Percentiles rank a stretch among this genome's conserved stretches.
Evolutionary conservation across 192 early-diverging fungal species (phyloP).

Genomic region (Coemansia sp.): DNA sequence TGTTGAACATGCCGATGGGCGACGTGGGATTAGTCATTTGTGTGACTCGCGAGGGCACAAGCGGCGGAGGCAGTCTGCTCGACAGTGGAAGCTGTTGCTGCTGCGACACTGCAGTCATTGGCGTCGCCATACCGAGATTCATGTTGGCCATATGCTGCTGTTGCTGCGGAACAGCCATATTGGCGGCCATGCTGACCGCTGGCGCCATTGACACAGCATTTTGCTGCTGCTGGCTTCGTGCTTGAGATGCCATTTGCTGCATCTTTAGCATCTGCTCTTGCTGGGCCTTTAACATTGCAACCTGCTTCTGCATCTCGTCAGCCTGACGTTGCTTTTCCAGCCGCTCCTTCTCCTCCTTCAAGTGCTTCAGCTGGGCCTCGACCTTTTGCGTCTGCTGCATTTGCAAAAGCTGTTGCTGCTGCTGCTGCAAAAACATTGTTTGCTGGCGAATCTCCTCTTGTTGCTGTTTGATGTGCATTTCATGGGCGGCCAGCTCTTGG

Average conservation of each 20-base stretch:
- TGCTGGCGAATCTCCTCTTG: conserved; percentile 52
- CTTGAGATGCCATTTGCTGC: conserved; percentile 53
- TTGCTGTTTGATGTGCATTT: conserved; percentile 42
- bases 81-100: conserved; percentile 36
- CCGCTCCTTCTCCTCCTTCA: conserved; percentile 44
- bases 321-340: conserved; percentile 47
- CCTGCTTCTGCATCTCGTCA: conserved; percentile 41
- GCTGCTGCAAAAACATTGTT: conserved; percentile 46
- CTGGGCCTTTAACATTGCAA: conserved; percentile 37
- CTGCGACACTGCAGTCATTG: conserved; percentile 4
- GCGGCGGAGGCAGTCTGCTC: conserved; percentile 41
- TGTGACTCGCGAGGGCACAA: conserved; percentile 32
- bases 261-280: conserved; percentile 53
- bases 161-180: conserved; percentile 13
- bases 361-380: conserved; percentile 49
- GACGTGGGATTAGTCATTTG: conserved; percentile 28
- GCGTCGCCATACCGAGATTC: conserved; percentile 12
- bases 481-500: conserved; percentile 47
- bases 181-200: neutral
- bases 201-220: neutral
- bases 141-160: conserved; percentile 13
- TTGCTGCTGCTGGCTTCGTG: conserved; percentile 13
- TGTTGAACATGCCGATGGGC: conserved; percentile 6
- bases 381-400: conserved; percentile 55
- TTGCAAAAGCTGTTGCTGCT: conserved; percentile 50